Percentiles rank a stretch among this genome's conserved stretches.
phyloP scores from a whole-genome alignment of 768 basidiomycete species.

The Tremella yokohamensis region DNA sequence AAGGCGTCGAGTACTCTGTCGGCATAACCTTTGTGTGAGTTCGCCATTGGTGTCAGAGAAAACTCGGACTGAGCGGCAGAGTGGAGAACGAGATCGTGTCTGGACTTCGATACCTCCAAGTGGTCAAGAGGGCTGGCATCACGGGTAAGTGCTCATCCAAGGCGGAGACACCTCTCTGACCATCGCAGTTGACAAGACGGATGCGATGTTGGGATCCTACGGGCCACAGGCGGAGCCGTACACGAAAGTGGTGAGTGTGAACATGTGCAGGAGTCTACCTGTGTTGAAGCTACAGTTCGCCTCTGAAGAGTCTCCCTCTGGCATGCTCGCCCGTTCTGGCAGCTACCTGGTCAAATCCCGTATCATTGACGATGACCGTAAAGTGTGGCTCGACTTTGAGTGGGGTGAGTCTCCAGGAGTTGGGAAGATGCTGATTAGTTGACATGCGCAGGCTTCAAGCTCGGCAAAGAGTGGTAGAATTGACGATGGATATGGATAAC shows the following conservation, averaged over 20 bases:
- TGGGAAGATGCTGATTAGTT: neutral
- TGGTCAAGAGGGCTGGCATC: slow-evolving; percentile 74
- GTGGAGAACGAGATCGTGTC: slow-evolving; percentile 83
- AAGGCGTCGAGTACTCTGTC: slow-evolving; percentile 70
- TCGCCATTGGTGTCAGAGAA: no score
- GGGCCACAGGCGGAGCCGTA: slow-evolving; percentile 72
- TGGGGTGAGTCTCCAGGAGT: slow-evolving; percentile 57
- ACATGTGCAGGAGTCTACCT: slow-evolving; percentile 56
- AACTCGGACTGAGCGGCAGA: slow-evolving; percentile 53
- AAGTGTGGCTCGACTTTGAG: slow-evolving; percentile 71
- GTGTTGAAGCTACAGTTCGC: slow-evolving; percentile 35
- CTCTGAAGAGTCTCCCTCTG: slow-evolving; percentile 59
- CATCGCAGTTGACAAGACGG: slow-evolving; percentile 68
- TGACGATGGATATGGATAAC: no score
- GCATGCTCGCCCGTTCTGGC: slow-evolving; percentile 77
- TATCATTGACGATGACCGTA: slow-evolving; percentile 81
- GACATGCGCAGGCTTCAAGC: slow-evolving; percentile 61
- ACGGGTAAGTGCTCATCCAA: slow-evolving; percentile 58
- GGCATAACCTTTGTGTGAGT: slow-evolving; percentile 57
- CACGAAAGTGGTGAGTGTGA: slow-evolving; percentile 54
- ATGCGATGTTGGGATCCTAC: slow-evolving; percentile 84
- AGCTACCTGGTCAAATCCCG: slow-evolving; percentile 73
- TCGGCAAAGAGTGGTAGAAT: slow-evolving; percentile 83
- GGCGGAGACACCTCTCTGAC: slow-evolving; percentile 2
- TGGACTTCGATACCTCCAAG: slow-evolving; percentile 66